Evolutionary conservation across 495 filamentous ascomycete species (phyloP).

Genomic region (Lasiosphaeriaceae sp.): DNA sequence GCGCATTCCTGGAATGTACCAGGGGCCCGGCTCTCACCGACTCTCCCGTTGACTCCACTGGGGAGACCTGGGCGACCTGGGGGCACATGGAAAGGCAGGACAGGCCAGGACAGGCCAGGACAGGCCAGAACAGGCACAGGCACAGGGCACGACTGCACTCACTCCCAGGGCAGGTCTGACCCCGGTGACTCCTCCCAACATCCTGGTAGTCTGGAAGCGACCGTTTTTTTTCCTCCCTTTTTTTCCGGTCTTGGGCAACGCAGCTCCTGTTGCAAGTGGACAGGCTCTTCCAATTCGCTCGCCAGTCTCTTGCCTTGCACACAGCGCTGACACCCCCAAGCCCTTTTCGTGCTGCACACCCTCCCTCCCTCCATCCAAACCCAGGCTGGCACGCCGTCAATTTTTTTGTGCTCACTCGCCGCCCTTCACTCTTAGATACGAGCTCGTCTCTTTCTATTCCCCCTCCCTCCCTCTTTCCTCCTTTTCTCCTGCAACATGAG

Average conservation of each 20-base stretch:
- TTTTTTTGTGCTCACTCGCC: conserved; percentile 14
- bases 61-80: too few relatives aligned
- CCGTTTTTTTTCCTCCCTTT: background rate
- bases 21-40: background rate
- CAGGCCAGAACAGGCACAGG: too few relatives aligned
- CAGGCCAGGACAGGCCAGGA: too few relatives aligned
- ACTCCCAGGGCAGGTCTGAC: background rate
- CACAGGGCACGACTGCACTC: too few relatives aligned
- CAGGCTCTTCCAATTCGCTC: background rate
- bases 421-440: conserved; percentile 21
- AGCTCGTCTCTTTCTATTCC: conserved; percentile 30
- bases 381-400: conserved; percentile 11
- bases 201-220: conserved; percentile 12
- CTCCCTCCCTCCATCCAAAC: background rate
- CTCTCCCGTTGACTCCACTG: conserved; percentile 20
- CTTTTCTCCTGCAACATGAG: conserved; percentile 55
- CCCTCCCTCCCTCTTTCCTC: conserved; percentile 18
- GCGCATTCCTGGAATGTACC: background rate
- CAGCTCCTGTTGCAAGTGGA: background rate
- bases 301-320: background rate
- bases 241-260: background rate
- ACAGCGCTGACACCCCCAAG: conserved; percentile 6
- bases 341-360: conserved; percentile 1
- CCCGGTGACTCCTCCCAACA: conserved; percentile 16
- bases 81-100: conserved; percentile 3